Percentiles rank a stretch among this genome's conserved stretches.
Evolutionary conservation across 805 yeast genomes (phyloP).

Genomic region (Kuraishia capsulata): DNA sequence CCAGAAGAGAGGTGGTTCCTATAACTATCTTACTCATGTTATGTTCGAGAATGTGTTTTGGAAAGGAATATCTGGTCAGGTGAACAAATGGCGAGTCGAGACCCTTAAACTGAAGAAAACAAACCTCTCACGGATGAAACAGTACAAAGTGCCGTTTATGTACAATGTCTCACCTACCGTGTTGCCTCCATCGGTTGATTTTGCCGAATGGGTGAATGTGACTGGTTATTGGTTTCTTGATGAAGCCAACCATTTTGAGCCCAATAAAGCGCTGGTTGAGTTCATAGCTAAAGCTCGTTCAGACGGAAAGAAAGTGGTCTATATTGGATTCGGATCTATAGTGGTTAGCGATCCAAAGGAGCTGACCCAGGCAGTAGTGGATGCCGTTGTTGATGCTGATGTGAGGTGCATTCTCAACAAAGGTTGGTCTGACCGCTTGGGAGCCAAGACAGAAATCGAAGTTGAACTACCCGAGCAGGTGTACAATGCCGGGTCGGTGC

Average conservation of each 20-base stretch:
- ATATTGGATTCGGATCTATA: slow-evolving; percentile 94
- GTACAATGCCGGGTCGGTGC: slow-evolving; percentile 62
- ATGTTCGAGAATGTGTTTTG: slow-evolving; percentile 89
- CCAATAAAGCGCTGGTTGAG: slow-evolving; percentile 45
- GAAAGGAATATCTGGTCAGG: slow-evolving; percentile 84
- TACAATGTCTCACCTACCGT: slow-evolving; percentile 85
- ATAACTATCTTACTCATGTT: slow-evolving; percentile 86
- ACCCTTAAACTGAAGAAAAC: slow-evolving; percentile 60
- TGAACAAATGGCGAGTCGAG: slow-evolving; percentile 79
- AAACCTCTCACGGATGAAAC: slow-evolving; percentile 60
- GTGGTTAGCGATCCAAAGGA: slow-evolving; percentile 78
- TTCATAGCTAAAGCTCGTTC: slow-evolving; percentile 57
- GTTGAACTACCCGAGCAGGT: slow-evolving; percentile 56
- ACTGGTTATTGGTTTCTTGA: slow-evolving; percentile 95
- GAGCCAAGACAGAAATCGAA: slow-evolving; percentile 30
- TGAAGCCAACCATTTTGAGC: slow-evolving; percentile 47
- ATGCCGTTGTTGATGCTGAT: slow-evolving; percentile 72
- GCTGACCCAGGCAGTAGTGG: slow-evolving; percentile 67
- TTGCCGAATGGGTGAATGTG: slow-evolving; percentile 90
- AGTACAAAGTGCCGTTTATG: slow-evolving; percentile 74
- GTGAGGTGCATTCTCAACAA: slow-evolving; percentile 83
- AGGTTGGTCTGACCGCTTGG: slow-evolving; percentile 85
- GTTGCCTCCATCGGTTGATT: slow-evolving; percentile 88
- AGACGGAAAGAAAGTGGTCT: slow-evolving; percentile 64
- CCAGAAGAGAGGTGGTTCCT: slow-evolving; percentile 85